Conservation (phyloP, 495 filamentous ascomycete genomes). For the Daldinia grandis region DNA sequence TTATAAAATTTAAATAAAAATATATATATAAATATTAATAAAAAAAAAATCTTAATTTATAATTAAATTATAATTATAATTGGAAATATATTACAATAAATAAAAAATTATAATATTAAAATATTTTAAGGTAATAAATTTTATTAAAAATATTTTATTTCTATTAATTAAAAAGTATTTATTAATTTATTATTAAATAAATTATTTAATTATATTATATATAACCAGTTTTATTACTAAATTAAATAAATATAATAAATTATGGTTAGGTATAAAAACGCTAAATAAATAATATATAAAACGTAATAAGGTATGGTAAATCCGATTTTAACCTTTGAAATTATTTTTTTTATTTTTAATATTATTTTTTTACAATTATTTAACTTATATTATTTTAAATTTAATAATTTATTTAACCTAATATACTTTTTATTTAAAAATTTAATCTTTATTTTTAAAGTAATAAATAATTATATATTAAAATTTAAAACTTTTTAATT, state of each 20-base stretch:
- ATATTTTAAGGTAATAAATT: background rate
- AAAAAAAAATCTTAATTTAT: background rate
- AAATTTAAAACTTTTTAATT: background rate
- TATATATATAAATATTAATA: background rate
- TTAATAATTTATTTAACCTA: background rate
- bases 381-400: background rate
- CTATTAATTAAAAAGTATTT: background rate
- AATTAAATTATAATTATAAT: background rate
- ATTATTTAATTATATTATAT: background rate
- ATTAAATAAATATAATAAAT: conserved; percentile 1
- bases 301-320: background rate
- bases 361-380: background rate
- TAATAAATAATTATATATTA: background rate
- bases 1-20: background rate
- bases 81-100: background rate
- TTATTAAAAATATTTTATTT: too few relatives aligned
- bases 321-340: background rate
- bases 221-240: background rate
- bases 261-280: background rate
- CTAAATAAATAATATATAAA: background rate
- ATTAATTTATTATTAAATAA: background rate
- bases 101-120: background rate
- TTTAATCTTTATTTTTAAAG: background rate
- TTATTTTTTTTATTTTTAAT: background rate
- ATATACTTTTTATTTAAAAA: background rate